Evolutionary conservation across 805 yeast genomes (phyloP), one percentile per base, ranked within the genome.

Genomic region (Candida morakotiae): DNA sequence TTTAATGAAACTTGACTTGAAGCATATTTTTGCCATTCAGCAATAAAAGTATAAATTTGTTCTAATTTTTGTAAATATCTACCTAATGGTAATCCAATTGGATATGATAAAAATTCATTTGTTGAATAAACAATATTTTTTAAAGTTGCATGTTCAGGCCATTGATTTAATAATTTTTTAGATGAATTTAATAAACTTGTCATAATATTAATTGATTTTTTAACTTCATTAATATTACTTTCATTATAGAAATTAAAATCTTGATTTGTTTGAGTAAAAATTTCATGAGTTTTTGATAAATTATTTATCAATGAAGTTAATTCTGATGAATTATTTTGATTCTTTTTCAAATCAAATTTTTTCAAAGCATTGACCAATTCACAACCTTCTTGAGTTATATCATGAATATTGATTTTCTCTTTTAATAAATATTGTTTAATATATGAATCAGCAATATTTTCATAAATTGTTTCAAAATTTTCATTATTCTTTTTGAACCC

Each of bases 131-230:
- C 56, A 32, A 91, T 69, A 15, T 83, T 87, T 40, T 73, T 81
- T 35, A 93, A 62, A 0, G 95, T 87, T 0, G 93, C 93, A 65
- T 94, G 96, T 50, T 94, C 98, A 0, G 98, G 97, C 96, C 96
- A 93, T 51, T 80, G 77, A 18, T 59, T 60, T 9, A 83, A 56
- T 9, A 87, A 56, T 3, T 60, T 62, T 6, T 55, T 45, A 3
- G 79, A 77, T 11, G 50, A 46, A 5, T 40, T 41, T 28, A 53
- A 43, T 7, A 67, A 40, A 0, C 47, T 43, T 1, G 75, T 55
- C 3, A 65, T 59, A 1, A 82, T 51, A 1, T 48, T 52, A 30
- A 80, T 74, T 2, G 95, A 86, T 26, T 56, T 62, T 38, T 71
- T 73, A 2, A 83, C 73, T 51, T 88, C 95, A 7, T 53, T 53